phyloP scores from a whole-genome alignment of 208 protist species.

The Crithidia mellificae region DNA sequence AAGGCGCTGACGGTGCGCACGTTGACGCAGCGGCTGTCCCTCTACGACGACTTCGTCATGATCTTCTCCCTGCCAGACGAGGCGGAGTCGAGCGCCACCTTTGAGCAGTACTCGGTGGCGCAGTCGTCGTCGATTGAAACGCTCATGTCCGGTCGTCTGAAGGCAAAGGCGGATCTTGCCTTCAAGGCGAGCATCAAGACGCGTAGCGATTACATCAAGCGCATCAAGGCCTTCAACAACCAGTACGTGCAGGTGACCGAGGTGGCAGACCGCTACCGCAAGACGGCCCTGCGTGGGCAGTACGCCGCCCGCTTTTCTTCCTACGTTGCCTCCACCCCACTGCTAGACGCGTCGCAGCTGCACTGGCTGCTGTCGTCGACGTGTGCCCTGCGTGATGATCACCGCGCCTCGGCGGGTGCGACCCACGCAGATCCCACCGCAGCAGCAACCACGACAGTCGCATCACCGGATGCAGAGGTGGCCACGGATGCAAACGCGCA shows the following conservation, averaged over 20 bases:
- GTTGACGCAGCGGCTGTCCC: slow-evolving; percentile 71
- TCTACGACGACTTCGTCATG: slow-evolving; percentile 71
- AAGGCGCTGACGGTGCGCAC: slow-evolving; percentile 71
- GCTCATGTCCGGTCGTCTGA: slow-evolving; percentile 69
- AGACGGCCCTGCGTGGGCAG: slow-evolving; percentile 31
- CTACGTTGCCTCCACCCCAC: slow-evolving; percentile 44
- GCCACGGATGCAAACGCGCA: not conserved
- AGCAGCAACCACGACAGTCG: not conserved
- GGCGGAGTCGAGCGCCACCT: slow-evolving; percentile 42
- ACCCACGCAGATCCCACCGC: not conserved
- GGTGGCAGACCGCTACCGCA: slow-evolving; percentile 37
- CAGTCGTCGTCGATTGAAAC: slow-evolving; percentile 60
- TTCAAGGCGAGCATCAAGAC: slow-evolving; percentile 66
- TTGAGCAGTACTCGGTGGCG: slow-evolving; percentile 57
- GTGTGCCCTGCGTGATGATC: slow-evolving; percentile 35
- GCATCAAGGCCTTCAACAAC: slow-evolving; percentile 72
- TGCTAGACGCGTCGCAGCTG: slow-evolving; percentile 50
- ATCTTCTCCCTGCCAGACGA: slow-evolving; percentile 42
- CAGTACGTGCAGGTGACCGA: slow-evolving; percentile 49
- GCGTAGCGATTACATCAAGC: slow-evolving; percentile 80
- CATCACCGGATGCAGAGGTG: too few relatives aligned
- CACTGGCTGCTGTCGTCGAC: slow-evolving; percentile 46
- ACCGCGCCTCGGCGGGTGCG: slow-evolving; percentile 1
- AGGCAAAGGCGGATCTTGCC: slow-evolving; percentile 68
- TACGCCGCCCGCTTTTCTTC: slow-evolving; percentile 63